Conservation (phyloP, 805 yeast species). For the Hermanozyma aechmeae region DNA sequence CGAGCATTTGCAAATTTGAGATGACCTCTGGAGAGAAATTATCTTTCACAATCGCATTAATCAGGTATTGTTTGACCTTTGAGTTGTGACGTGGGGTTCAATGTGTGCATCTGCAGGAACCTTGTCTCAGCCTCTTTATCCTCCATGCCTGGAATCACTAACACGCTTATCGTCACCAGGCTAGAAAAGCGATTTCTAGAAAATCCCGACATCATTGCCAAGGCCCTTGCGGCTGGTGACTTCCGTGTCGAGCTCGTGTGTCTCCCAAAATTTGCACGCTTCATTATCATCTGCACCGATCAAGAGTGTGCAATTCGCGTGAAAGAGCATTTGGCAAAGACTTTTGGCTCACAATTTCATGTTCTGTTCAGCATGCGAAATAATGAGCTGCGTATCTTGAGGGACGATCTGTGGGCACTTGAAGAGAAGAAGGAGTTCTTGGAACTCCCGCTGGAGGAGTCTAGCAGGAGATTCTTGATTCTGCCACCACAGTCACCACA, state of each 20-base stretch:
- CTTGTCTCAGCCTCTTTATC: too few relatives aligned
- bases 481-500: slow-evolving; percentile 38
- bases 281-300: slow-evolving; percentile 23
- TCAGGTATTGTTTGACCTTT: too few relatives aligned
- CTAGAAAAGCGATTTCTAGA: slow-evolving; percentile 2
- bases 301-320: slow-evolving; percentile 13
- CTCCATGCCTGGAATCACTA: too few relatives aligned
- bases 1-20: too few relatives aligned
- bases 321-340: slow-evolving; percentile 6
- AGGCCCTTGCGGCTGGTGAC: slow-evolving; percentile 14
- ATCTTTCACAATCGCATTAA: too few relatives aligned
- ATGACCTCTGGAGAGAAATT: too few relatives aligned
- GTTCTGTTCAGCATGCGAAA: slow-evolving; percentile 26
- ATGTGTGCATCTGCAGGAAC: too few relatives aligned
- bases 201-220: slow-evolving; percentile 18
- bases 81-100: too few relatives aligned
- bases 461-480: slow-evolving; percentile 29
- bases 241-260: slow-evolving; percentile 23
- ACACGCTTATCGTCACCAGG: background rate
- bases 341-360: slow-evolving; percentile 8
- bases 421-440: slow-evolving; percentile 15
- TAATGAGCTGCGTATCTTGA: slow-evolving; percentile 11
- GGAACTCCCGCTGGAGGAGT: slow-evolving; percentile 31
- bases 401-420: slow-evolving; percentile 9
- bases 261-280: slow-evolving; percentile 23